phyloP scores from a whole-genome alignment of 805 yeast genomes.

The Saccharomyces mikatae region DNA sequence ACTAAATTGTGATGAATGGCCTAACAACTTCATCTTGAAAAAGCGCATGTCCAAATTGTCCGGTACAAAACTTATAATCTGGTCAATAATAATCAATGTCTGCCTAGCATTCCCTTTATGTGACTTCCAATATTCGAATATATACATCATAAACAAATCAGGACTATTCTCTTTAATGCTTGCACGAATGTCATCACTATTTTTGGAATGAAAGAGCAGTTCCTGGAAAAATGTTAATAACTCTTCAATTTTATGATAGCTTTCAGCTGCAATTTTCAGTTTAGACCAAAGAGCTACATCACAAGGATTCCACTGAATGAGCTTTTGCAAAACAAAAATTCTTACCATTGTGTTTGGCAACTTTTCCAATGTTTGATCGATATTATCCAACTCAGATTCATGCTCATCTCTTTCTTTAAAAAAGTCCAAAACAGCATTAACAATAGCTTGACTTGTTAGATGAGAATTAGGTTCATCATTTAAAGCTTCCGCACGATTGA shows the following conservation, averaged over 20 bases:
- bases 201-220: constrained; percentile 34
- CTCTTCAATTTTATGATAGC: constrained; percentile 20
- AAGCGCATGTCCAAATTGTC: constrained; percentile 53
- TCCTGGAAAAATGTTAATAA: constrained; percentile 43
- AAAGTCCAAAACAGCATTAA: constrained; percentile 28
- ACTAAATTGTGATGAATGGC: constrained; percentile 31
- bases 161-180: constrained; percentile 40
- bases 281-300: constrained; percentile 42
- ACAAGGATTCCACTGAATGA: constrained; percentile 40
- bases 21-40: constrained; percentile 63
- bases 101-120: constrained; percentile 37
- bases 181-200: constrained; percentile 1
- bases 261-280: constrained; percentile 34
- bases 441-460: constrained; percentile 45
- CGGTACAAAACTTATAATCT: constrained; percentile 40
- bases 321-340: constrained; percentile 37
- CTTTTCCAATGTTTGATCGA: constrained; percentile 11
- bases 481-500: constrained; percentile 45
- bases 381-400: constrained; percentile 10
- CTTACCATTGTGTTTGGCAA: constrained; percentile 23
- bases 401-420: constrained; percentile 30
- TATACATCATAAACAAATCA: constrained; percentile 56
- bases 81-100: constrained; percentile 46
- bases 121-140: constrained; percentile 56
- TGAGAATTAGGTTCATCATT: constrained; percentile 37